A percentile compares a stretch with the other conserved stretches of the same genome.
phyloP scores from a whole-genome alignment of 1,284 basidiomycete species.

The Ustilago esculenta region DNA sequence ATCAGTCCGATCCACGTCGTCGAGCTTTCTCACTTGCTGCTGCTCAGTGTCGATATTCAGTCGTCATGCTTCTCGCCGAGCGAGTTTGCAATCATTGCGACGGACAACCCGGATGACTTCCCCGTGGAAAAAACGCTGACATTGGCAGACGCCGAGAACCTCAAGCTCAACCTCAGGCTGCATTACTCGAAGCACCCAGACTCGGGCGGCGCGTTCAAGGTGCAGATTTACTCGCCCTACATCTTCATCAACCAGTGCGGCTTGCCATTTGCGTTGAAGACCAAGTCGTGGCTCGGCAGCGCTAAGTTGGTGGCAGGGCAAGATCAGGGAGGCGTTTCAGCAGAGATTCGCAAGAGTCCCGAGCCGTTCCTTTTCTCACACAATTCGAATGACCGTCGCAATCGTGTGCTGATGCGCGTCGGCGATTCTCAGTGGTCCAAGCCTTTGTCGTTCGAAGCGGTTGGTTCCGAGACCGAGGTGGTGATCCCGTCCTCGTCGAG shows the following conservation, averaged over 20 bases:
- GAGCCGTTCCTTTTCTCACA: conserved; percentile 79
- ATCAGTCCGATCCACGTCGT: conserved; percentile 97
- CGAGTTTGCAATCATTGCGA: conserved; percentile 97
- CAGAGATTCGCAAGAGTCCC: conserved; percentile 67
- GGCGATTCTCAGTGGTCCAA: conserved; percentile 91
- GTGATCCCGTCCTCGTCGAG: conserved; percentile 77
- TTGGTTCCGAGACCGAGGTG: conserved; percentile 87
- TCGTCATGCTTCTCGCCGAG: conserved; percentile 87
- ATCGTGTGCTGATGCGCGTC: conserved; percentile 84
- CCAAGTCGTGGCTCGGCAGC: conserved; percentile 78
- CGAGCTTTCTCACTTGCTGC: conserved; percentile 88
- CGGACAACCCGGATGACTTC: conserved; percentile 89
- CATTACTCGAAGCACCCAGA: conserved; percentile 84
- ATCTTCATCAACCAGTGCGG: conserved; percentile 93
- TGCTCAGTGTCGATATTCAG: conserved; percentile 90
- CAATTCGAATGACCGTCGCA: conserved; percentile 78
- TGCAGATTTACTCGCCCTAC: conserved; percentile 94
- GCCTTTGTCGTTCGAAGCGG: conserved; percentile 75
- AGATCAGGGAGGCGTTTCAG: conserved; percentile 45
- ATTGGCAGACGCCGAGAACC: conserved; percentile 79
- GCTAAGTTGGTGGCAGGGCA: conserved; percentile 88
- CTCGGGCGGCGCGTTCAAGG: conserved; percentile 96
- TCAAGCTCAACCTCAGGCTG: conserved; percentile 82
- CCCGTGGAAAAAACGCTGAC: conserved; percentile 80
- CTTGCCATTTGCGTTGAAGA: conserved; percentile 81